Evolutionary conservation across 2,329 filamentous ascomycete species (phyloP), one percentile per base, ranked within the genome.

Genomic region (Fusarium succisae): DNA sequence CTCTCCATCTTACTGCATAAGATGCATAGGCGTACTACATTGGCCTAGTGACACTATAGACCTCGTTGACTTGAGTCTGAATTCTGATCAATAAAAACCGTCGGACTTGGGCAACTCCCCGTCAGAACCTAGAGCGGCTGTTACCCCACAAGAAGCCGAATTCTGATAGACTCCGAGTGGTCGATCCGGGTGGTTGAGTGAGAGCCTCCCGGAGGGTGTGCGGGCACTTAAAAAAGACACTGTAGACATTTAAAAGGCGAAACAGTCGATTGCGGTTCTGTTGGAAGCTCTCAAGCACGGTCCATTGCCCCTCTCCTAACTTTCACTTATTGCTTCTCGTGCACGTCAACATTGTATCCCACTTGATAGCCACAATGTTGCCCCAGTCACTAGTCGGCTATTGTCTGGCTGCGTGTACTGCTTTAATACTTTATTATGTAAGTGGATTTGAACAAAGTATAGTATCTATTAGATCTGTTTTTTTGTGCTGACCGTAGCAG

Each of bases 401-500:
- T 24, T 24, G 15, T 3, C 11, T 51, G 8, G 17, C 15, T 35
- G 17, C 17, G 3, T 51, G 15, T 5, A 24, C 12, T 10, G n/a
- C 17, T 10, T 24, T 51, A 1, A 14, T 51, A 35, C 30, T 51
- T 5, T 51, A 51, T 35, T 35, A 51, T 35, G 30, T 51, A 1
- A 3, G 48, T 3, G 1, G 0, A 10, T 11, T 24, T 20, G 8
- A 22, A 18, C 5, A 18, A 18, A 1, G 0, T 9, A 7, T 6
- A 1, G 24, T 35, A 1, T 6, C 5, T 3, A 2, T 7, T 58
- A 2, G 6, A 37, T 28, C 5, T 9, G 13, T 2, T 15, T 35
- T 3, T 10, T 2, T 3, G 2, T 20, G 12, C 24, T 38, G 6
- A 48, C 11, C 10, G 6, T 13, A 20, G 1, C 8, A 63, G 38